phyloP scores from a whole-genome alignment of 768 basidiomycete species.

The Ramaria sp. region DNA sequence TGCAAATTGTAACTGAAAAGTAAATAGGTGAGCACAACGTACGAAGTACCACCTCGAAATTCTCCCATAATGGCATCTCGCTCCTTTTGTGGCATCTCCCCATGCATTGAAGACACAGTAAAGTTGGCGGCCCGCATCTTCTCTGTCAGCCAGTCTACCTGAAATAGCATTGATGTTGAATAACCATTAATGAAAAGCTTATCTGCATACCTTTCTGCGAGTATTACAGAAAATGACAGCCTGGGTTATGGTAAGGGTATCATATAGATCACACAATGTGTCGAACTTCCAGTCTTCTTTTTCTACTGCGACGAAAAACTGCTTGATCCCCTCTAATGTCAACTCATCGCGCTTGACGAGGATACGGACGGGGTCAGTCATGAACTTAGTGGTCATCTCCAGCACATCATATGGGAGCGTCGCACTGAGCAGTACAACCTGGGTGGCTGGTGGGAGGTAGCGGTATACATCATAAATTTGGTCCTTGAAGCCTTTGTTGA shows the following conservation, averaged over 20 bases:
- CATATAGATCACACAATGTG: constrained; percentile 93
- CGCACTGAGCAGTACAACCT: constrained; percentile 93
- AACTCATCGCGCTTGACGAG: constrained; percentile 99
- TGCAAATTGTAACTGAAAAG: background rate
- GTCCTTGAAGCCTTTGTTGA: constrained; percentile 98
- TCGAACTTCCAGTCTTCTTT: constrained; percentile 99
- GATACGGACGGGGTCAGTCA: constrained; percentile 97
- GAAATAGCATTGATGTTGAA: background rate
- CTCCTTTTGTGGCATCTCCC: constrained; percentile 94
- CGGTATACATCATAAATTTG: constrained; percentile 99
- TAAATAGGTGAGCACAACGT: constrained; percentile 22
- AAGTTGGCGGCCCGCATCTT: constrained; percentile 99
- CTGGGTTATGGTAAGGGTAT: constrained; percentile 97
- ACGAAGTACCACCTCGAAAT: constrained; percentile 90
- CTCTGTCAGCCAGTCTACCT: constrained; percentile 98
- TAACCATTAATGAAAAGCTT: background rate
- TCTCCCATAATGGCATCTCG: constrained; percentile 96
- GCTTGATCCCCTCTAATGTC: constrained; percentile 92
- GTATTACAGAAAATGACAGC: constrained; percentile 99
- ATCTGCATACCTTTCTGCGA: constrained; percentile 67
- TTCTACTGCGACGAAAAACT: constrained; percentile 97
- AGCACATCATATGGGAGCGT: constrained; percentile 94
- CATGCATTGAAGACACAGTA: constrained; percentile 93
- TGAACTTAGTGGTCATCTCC: constrained; percentile 99
- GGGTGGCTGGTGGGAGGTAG: constrained; percentile 92